Percentiles rank a stretch among this genome's conserved stretches.
phyloP scores from a whole-genome alignment of 306 rosid genomes.

The Trifolium dubium region DNA sequence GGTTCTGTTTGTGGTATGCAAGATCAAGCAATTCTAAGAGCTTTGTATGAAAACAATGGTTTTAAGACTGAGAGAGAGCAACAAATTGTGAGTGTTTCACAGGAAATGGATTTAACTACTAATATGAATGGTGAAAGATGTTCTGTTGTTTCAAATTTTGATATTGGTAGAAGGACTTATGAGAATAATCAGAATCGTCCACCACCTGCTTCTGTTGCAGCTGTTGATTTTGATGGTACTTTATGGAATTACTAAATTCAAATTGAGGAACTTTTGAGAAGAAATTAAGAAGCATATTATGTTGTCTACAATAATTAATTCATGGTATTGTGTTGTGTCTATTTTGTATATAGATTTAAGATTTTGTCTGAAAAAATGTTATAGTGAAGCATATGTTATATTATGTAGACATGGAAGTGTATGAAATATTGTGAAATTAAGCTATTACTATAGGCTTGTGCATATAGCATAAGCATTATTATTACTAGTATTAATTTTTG shows the following conservation, averaged over 20 bases:
- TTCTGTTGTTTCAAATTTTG: conserved; percentile 63
- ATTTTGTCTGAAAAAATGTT: conserved; percentile 33
- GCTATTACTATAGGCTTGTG: conserved; percentile 6
- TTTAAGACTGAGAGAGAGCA: conserved; percentile 74
- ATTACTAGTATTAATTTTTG: conserved; percentile 33
- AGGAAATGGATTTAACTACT: conserved; percentile 60
- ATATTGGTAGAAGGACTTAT: conserved; percentile 53
- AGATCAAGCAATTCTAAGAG: conserved; percentile 62
- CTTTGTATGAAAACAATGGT: conserved; percentile 59
- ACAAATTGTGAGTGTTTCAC: conserved; percentile 53
- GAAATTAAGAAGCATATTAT: conserved; percentile 7
- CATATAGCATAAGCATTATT: conserved; percentile 30
- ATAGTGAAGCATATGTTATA: conserved; percentile 40
- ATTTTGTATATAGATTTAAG: conserved; percentile 1
- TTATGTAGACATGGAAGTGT: conserved; percentile 30
- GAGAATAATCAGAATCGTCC: conserved; percentile 54
- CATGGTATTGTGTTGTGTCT: conserved; percentile 30
- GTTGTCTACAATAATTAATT: conserved; percentile 28
- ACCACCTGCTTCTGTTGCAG: conserved; percentile 47
- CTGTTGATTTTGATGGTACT: conserved; percentile 43
- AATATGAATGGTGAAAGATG: conserved; percentile 72
- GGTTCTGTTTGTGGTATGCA: conserved; percentile 49
- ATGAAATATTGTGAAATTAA: conserved; percentile 46
- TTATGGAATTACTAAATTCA: conserved; percentile 66
- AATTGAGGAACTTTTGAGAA: neutral